Evolutionary conservation across 2,329 filamentous ascomycete species (phyloP), one percentile per base, ranked within the genome.

Genomic region (Botrytis hyacinthi): DNA sequence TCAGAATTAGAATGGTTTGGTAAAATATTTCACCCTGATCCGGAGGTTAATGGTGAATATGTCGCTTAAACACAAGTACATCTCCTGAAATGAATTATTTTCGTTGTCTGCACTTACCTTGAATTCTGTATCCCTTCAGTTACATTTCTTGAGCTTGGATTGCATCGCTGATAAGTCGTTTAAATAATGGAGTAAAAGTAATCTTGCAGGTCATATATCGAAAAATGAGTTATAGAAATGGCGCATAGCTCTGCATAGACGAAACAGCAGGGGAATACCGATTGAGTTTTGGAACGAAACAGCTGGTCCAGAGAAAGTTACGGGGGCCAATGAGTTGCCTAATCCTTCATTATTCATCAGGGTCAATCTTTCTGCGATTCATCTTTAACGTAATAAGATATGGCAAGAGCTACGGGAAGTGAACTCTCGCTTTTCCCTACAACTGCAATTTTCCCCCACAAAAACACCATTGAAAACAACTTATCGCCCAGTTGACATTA

Each of bases 341-440:
- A 42, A 29, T 1, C 2, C 20, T 51, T 14, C 29, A n/a, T 32
- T 40, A 40, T 37, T 26, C 32, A 29, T 51, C 65, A 40, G 4
- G 61, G 51, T 66, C 20, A 29, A 67, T 59, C 48, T 66, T 54
- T 65, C 44, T 59, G 26, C 48, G 14, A 9, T 57, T 51, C 37
- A 67, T 57, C 61, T 72, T 72, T 44, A 26, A 44, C 57, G 26
- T n/a, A 22, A 18, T 22, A n/a, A 46, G 44, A 59, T 16, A 6
- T 32, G 61, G 70, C 46, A 72, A 48, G 70, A 67, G 12, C 48
- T n/a, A 32, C 22, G 37, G 60, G 46, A 72, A 67, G 46, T 48
- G 32, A 71, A 42, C 12, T n/a, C 8, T 67, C n/a, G 48, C 70
- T 42, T 57, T 57, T 26, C 14, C 6, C n/a, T 57, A 32, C 48